phyloP scores from a whole-genome alignment of 257 asterid species.

The Rubia yunnanensis region DNA sequence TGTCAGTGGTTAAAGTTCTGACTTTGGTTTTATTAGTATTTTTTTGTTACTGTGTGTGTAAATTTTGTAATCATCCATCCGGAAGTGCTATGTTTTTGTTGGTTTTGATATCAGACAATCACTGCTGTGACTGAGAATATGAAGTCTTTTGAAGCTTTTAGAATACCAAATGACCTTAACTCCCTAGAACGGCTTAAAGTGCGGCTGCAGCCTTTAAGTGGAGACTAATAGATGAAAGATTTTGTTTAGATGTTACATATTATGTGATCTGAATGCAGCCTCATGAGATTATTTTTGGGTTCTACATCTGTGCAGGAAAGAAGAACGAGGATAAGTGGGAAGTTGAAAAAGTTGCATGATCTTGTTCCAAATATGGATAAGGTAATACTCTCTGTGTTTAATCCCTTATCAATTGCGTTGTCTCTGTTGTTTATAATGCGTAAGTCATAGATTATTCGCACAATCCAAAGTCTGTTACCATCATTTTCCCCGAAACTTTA shows the following conservation, averaged over 20 bases:
- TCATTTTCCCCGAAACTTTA: neutral
- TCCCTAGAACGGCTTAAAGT: neutral
- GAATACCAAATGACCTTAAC: neutral
- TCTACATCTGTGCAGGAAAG: slow-evolving; percentile 44
- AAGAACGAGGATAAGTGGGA: slow-evolving; percentile 87
- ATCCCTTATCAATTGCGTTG: neutral
- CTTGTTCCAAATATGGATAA: slow-evolving; percentile 99
- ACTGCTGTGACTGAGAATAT: neutral
- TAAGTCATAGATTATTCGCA: neutral
- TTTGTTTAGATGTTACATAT: too few relatives aligned
- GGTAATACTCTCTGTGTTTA: slow-evolving; percentile 24
- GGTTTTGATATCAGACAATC: too few relatives aligned
- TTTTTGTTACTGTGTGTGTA: neutral
- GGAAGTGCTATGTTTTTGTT: neutral
- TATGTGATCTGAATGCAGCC: neutral
- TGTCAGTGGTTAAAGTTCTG: neutral
- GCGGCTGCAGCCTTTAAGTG: neutral
- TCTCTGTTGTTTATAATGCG: neutral
- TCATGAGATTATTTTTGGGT: neutral
- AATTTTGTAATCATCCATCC: neutral
- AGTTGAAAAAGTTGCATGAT: slow-evolving; percentile 75
- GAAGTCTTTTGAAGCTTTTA: neutral
- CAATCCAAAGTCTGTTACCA: neutral
- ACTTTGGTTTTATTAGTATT: neutral
- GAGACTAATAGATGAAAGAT: neutral